Conservation (phyloP, 768 basidiomycete genomes). For the Russula sp. region DNA sequence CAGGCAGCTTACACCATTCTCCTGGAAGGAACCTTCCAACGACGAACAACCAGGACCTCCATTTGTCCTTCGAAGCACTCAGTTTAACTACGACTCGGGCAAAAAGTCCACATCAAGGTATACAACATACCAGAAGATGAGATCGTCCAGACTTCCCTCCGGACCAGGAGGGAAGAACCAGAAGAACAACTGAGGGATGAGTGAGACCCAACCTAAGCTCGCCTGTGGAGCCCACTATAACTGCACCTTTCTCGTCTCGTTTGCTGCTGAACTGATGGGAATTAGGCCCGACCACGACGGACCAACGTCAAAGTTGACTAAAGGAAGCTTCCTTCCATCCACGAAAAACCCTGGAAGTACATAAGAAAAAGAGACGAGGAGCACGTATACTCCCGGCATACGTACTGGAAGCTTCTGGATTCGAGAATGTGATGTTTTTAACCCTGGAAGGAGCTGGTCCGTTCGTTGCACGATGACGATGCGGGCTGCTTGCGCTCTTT, state of each 20-base stretch:
- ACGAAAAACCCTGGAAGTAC: slow-evolving; percentile 58
- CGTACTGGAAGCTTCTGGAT: slow-evolving; percentile 58
- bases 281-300: slow-evolving; percentile 70
- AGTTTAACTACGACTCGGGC: no score
- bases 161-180: slow-evolving; percentile 82
- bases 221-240: no score
- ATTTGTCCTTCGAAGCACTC: slow-evolving; percentile 47
- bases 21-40: slow-evolving; percentile 61
- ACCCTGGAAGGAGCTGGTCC: slow-evolving; percentile 22
- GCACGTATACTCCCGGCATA: not conserved
- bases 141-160: slow-evolving; percentile 59
- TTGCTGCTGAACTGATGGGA: slow-evolving; percentile 50
- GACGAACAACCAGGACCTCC: slow-evolving; percentile 79
- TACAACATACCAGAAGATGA: slow-evolving; percentile 61
- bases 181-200: slow-evolving; percentile 56
- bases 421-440: slow-evolving; percentile 67
- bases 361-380: no score
- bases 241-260: no score
- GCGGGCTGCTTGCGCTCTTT: not conserved
- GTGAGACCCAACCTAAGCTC: no score
- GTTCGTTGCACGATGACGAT: not conserved
- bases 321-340: slow-evolving; percentile 54
- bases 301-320: slow-evolving; percentile 66
- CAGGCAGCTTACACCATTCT: slow-evolving; percentile 54
- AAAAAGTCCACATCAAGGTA: not conserved